A percentile compares a stretch with the other conserved stretches of the same genome.
Evolutionary conservation across 305 asterid species (phyloP).

Genomic region (Fraxinus paxiana): DNA sequence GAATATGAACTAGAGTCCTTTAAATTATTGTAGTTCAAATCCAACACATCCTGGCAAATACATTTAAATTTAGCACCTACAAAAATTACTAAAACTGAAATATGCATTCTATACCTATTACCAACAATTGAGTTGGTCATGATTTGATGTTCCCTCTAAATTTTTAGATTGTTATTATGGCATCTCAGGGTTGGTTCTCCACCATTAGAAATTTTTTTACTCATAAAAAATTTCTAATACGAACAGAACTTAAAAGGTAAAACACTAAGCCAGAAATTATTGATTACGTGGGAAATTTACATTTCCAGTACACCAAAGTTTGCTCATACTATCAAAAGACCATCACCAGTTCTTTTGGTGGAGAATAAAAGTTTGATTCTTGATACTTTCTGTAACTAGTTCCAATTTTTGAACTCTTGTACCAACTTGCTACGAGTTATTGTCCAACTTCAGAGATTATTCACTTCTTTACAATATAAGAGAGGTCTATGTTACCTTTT

Average conservation of each 20-base stretch:
- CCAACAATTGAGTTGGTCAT: not conserved
- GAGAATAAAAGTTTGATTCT: not conserved
- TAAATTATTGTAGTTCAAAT: conserved; percentile 27
- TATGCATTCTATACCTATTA: not conserved
- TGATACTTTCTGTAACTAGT: not conserved
- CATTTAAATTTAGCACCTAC: conserved; percentile 13
- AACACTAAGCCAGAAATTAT: not conserved
- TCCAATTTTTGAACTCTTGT: not conserved
- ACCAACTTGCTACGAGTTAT: not conserved
- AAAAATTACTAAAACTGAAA: not conserved
- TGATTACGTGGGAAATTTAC: not conserved
- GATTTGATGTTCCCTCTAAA: not conserved
- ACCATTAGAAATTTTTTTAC: not conserved
- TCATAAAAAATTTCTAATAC: not conserved
- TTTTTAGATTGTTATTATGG: not conserved
- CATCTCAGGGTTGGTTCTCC: not conserved
- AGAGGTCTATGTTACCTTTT: conserved; percentile 36
- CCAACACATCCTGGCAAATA: conserved; percentile 43
- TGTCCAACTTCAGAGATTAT: not conserved
- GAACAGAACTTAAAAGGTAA: not conserved
- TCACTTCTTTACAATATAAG: conserved; percentile 5
- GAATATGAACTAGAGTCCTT: conserved; percentile 41
- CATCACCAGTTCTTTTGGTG: not conserved
- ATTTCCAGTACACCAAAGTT: not conserved
- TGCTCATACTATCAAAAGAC: not conserved